A percentile compares a stretch with the other conserved stretches of the same genome.
phyloP scores from a whole-genome alignment of 1,284 basidiomycete genomes.

The Coniferiporia weirii region DNA sequence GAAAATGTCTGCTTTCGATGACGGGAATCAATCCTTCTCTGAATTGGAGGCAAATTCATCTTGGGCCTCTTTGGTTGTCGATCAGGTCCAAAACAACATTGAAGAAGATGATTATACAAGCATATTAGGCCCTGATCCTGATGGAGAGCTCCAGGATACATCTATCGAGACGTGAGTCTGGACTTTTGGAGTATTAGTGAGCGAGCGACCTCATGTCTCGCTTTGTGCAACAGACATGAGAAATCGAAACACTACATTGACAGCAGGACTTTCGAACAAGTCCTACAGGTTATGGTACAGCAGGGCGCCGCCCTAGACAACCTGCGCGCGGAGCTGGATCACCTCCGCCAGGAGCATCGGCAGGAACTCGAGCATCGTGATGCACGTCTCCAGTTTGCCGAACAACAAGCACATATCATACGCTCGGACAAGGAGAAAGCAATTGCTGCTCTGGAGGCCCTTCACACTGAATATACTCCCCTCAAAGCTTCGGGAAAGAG shows the following conservation, averaged over 20 bases:
- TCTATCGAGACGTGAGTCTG: constrained; percentile 2
- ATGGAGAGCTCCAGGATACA: background rate
- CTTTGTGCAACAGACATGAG: background rate
- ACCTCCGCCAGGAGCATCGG: constrained; percentile 4
- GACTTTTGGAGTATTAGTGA: background rate
- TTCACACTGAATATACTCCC: background rate
- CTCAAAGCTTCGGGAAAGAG: constrained; percentile 1
- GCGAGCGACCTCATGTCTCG: background rate
- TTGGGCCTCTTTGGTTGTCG: constrained; percentile 10
- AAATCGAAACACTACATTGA: background rate
- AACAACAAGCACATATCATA: constrained; percentile 2
- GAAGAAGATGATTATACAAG: constrained; percentile 5
- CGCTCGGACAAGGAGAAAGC: background rate
- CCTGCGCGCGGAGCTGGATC: constrained; percentile 8
- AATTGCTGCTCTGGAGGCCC: background rate
- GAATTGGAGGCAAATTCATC: constrained; percentile 7
- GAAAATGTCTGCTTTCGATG: background rate
- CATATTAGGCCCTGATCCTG: background rate
- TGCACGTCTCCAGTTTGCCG: constrained; percentile 3
- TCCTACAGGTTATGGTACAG: constrained; percentile 14
- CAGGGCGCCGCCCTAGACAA: constrained; percentile 9
- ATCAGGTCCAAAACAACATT: constrained; percentile 2
- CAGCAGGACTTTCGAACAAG: constrained; percentile 10
- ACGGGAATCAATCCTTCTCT: constrained; percentile 4
- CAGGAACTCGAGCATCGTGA: constrained; percentile 14